These are phyloP conservation scores for Gastrolobium villosum DNA, from an alignment of 306 rosid genomes.

Conservation along the genomic window DNA sequence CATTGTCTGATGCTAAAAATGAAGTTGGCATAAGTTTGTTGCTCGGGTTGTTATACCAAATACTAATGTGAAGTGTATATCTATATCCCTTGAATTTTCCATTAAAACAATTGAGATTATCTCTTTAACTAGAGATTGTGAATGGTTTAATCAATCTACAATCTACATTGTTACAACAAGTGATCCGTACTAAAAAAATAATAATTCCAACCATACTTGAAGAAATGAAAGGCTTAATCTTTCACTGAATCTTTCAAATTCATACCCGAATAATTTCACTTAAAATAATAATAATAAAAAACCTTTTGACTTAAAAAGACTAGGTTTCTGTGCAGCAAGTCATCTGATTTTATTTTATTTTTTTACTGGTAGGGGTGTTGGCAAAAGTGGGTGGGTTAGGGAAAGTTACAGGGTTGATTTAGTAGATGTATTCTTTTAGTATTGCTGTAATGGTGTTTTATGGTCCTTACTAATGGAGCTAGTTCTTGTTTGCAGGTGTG, in stretches of 20 bases:
- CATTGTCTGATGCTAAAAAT: constrained; percentile 37
- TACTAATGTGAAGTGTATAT: constrained; percentile 10
- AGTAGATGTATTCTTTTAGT: neutral
- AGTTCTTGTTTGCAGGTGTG: constrained; percentile 89
- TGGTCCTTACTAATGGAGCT: constrained; percentile 41
- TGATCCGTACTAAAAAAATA: too few species aligned
- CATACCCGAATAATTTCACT: neutral
- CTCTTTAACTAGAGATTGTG: constrained; percentile 5
- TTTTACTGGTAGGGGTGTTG: neutral
- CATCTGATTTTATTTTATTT: neutral
- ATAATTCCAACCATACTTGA: neutral
- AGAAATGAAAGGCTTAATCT: constrained; percentile 14
- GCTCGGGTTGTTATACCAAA: neutral
- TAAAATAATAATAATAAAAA: constrained; percentile 3
- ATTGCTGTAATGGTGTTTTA: constrained; percentile 23
- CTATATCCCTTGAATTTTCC: constrained; percentile 23
- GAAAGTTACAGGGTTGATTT: constrained; percentile 37
- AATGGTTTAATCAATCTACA: constrained; percentile 7
- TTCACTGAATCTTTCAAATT: constrained; percentile 4
- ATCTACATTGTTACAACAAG: neutral
- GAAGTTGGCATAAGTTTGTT: constrained; percentile 15
- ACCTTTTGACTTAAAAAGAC: neutral
- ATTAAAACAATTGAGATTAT: neutral
- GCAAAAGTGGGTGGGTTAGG: constrained; percentile 7
- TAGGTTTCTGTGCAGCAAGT: neutral